Base-by-base conservation (phyloP, 768 basidiomycete species). In the Termitomyces sp. region DNA sequence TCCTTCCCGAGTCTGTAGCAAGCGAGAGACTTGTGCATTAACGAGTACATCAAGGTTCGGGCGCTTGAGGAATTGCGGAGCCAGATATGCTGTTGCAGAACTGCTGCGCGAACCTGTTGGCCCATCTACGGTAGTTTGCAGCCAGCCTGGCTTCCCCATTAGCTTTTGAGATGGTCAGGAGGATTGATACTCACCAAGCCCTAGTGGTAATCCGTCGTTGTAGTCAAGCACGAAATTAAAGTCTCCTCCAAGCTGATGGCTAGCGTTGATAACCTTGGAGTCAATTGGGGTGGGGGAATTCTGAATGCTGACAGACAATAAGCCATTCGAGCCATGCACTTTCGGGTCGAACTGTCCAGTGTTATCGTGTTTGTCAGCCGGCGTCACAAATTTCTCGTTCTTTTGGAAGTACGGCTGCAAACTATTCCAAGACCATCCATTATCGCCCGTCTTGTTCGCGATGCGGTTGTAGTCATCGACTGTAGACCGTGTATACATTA, bases 381-480 rank as follows among this genome's bases (percentile, higher is more conserved):
- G 73, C 3, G 62, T 42, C 3, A 60, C 55, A 28, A 65, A 71
- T 15, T 67, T 62, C 63, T 79, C 78, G 50, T 68, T 74, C 51
- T 65, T 69, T 42, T 57, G 50, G 53, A 70, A 65, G 52, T 73
- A 75, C 1, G 61, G 68, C n/a, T 68, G 60, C 4, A 76, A 49
- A 16, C 42, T 57, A 7, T 70, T 60, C 74, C 75, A 76, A 6
- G 70, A 72, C 75, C 74, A 76, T 12, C 75, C 75, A 2, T 57
- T 20, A 55, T 76, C 74, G 0, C 69, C 67, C 5, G 73, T 69
- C 22, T 69, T 40, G 2, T 48, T 54, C 2, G 75, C 75, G 44
- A 63, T 71, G 16, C 71, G 70, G 54, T 76, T 68, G 45, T 65
- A 76, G 58, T 76, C 75, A 18, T 71, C 68, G 11, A 62, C 40